Percentiles rank a stretch among this genome's conserved stretches.
These are phyloP conservation scores for Pachyrhizus erosus DNA, from an alignment of 306 rosid species.

Conservation along the genomic window DNA sequence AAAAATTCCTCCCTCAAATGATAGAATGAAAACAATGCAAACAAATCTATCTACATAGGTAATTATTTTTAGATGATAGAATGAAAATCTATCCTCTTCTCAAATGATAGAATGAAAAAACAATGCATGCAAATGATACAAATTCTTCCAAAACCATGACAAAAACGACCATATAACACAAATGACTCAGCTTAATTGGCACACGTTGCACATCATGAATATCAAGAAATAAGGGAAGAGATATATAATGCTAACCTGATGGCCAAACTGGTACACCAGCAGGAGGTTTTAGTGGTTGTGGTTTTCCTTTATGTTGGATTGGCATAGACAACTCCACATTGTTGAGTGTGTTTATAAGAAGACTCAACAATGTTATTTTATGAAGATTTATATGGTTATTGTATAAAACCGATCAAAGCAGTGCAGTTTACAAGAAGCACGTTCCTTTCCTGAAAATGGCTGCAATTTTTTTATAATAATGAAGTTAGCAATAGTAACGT, in stretches of 20 bases:
- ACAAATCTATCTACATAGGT: no score
- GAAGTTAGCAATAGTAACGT: not conserved
- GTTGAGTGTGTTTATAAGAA: not conserved
- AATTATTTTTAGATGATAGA: no score
- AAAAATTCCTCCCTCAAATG: no score
- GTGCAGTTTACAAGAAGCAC: not conserved
- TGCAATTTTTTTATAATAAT: not conserved
- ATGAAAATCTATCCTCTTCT: no score
- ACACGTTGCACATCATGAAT: not conserved
- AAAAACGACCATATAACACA: not conserved
- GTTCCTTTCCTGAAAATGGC: not conserved
- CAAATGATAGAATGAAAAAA: no score
- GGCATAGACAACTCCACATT: not conserved
- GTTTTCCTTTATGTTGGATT: not conserved
- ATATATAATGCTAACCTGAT: not conserved
- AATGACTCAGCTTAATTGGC: not conserved
- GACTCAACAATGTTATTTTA: not conserved
- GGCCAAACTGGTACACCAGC: not conserved
- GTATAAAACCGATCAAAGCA: not conserved
- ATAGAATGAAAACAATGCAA: no score
- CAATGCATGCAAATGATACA: no score
- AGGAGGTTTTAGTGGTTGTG: not conserved
- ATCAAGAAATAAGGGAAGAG: not conserved
- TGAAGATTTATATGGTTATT: not conserved
- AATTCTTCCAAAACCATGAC: not conserved